A percentile compares a stretch with the other conserved stretches of the same genome.
phyloP scores from a whole-genome alignment of 2,329 filamentous ascomycete genomes.

The Chaetomium sp. region DNA sequence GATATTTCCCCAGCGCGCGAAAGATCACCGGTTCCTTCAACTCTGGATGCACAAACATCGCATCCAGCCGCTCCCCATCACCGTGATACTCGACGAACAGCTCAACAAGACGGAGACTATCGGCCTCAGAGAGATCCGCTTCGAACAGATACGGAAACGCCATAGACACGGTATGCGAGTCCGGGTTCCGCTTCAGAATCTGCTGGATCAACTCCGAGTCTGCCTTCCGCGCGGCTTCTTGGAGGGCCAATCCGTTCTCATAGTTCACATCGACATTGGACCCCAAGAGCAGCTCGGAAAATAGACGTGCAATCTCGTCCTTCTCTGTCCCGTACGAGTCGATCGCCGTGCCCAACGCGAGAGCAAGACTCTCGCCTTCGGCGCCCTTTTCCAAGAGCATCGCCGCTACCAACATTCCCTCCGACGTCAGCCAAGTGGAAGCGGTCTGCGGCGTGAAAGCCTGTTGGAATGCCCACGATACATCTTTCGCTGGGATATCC shows the following conservation, averaged over 20 bases:
- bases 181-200: constrained; percentile 46
- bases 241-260: constrained; percentile 47
- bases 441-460: constrained; percentile 38
- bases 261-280: constrained; percentile 43
- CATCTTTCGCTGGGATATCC: constrained; percentile 37
- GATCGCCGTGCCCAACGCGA: constrained; percentile 41
- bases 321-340: constrained; percentile 35
- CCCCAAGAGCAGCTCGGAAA: constrained; percentile 38
- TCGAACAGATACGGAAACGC: constrained; percentile 54
- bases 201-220: constrained; percentile 43
- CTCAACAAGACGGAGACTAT: constrained; percentile 43
- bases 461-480: constrained; percentile 39
- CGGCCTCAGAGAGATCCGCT: constrained; percentile 42
- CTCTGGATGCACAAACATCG: constrained; percentile 38
- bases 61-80: constrained; percentile 44
- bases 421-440: constrained; percentile 40
- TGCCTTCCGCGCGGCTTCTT: constrained; percentile 46
- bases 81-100: constrained; percentile 46
- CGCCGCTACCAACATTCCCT: constrained; percentile 41
- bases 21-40: constrained; percentile 42
- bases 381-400: constrained; percentile 46
- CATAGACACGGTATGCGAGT: constrained; percentile 42
- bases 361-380: constrained; percentile 38
- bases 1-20: constrained; percentile 48
- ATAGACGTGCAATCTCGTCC: constrained; percentile 36